Evolutionary conservation across 257 asterid genomes (phyloP).

Genomic region (Ocimum tenuiflorum): DNA sequence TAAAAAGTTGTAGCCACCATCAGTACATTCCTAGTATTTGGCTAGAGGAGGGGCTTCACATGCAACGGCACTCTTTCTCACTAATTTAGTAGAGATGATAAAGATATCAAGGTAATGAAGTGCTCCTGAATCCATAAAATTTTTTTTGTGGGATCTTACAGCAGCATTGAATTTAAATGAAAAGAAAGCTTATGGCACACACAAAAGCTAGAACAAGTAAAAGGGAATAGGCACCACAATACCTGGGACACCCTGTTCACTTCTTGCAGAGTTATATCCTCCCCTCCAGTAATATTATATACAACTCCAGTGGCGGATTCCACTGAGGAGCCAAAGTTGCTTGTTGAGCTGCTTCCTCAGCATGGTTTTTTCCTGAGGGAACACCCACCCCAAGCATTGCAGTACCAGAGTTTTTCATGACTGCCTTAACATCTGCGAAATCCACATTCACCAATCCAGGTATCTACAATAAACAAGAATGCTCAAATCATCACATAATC

Average conservation of each 20-base stretch:
- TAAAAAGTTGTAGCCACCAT: no score
- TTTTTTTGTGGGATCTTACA: no score
- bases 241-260: slow-evolving; percentile 98
- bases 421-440: slow-evolving; percentile 97
- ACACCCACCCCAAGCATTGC: slow-evolving; percentile 99
- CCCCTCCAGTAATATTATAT: slow-evolving; percentile 94
- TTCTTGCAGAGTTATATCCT: slow-evolving; percentile 93
- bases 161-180: no score
- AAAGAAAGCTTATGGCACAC: no score
- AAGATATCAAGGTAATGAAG: no score
- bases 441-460: slow-evolving; percentile 98
- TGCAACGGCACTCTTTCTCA: no score
- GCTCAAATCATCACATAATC: neutral
- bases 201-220: no score
- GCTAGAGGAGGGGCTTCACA: no score
- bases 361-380: slow-evolving; percentile 94
- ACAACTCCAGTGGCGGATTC: slow-evolving; percentile 99
- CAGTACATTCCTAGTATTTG: no score
- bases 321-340: slow-evolving; percentile 95
- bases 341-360: slow-evolving; percentile 99
- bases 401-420: slow-evolving; percentile 97
- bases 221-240: no score
- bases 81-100: no score
- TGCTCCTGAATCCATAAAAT: no score
- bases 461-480: slow-evolving; percentile 50